These are phyloP conservation scores for Fusarium nelsonii DNA, from an alignment of 2,329 filamentous ascomycete genomes.

Conservation along the genomic window DNA sequence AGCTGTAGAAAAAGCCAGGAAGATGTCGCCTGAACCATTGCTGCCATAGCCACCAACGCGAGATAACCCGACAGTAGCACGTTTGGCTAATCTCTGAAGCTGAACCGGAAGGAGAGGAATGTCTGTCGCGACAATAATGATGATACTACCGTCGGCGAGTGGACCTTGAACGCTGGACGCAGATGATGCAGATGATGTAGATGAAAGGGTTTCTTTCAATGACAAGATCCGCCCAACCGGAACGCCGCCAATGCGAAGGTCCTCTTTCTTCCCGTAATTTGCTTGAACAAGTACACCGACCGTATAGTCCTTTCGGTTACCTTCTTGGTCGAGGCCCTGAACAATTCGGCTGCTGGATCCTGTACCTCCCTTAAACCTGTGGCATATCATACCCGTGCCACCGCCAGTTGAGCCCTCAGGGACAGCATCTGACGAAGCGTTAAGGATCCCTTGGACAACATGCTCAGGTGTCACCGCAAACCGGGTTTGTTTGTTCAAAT, in stretches of 20 bases:
- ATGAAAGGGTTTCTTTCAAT: background rate
- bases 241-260: slow-evolving; percentile 70
- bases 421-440: slow-evolving; percentile 63
- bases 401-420: slow-evolving; percentile 73
- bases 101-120: slow-evolving; percentile 51
- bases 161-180: slow-evolving; percentile 44
- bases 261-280: slow-evolving; percentile 71
- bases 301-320: slow-evolving; percentile 61
- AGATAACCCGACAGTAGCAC: slow-evolving; percentile 71
- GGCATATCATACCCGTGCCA: slow-evolving; percentile 76
- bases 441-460: slow-evolving; percentile 65
- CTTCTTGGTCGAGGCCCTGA: slow-evolving; percentile 55
- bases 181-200: slow-evolving; percentile 54
- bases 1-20: slow-evolving; percentile 74
- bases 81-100: slow-evolving; percentile 65
- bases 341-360: slow-evolving; percentile 71
- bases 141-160: slow-evolving; percentile 53
- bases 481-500: slow-evolving; percentile 67
- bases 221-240: slow-evolving; percentile 70
- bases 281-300: slow-evolving; percentile 73
- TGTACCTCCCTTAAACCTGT: slow-evolving; percentile 75
- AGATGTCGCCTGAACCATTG: slow-evolving; percentile 75
- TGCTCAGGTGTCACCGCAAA: slow-evolving; percentile 68
- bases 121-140: slow-evolving; percentile 52
- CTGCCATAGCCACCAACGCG: slow-evolving; percentile 71